Evolutionary conservation across 805 yeast species (phyloP).

Genomic region (Hanseniaspora nectarophila): DNA sequence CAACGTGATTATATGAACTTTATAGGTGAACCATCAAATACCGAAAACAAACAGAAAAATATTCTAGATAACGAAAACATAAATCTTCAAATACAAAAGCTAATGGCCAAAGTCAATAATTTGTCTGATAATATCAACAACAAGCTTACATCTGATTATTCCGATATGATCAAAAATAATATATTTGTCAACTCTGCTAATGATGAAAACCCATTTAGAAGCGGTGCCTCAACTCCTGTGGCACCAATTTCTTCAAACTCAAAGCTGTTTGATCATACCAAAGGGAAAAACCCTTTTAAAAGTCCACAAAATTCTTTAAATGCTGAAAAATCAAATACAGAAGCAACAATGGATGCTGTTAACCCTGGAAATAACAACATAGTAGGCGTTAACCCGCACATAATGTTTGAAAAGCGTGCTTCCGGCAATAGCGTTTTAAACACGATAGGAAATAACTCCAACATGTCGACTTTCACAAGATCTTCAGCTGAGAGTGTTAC

Average conservation of each 20-base stretch:
- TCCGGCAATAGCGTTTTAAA: background rate
- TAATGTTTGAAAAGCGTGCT: background rate
- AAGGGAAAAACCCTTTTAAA: background rate
- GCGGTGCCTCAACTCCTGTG: background rate
- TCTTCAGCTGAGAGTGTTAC: conserved; percentile 11
- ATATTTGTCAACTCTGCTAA: background rate
- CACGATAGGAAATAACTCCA: background rate
- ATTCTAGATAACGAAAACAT: background rate
- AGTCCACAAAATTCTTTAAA: background rate
- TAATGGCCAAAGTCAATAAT: conserved; percentile 8
- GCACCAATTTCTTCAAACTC: background rate
- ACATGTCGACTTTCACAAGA: background rate
- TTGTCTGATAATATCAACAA: background rate
- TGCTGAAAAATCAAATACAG: background rate
- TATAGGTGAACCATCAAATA: conserved; percentile 4
- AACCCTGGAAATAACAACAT: background rate
- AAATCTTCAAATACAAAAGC: conserved; percentile 5
- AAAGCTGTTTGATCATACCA: background rate
- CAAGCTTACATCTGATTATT: background rate
- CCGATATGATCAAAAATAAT: background rate
- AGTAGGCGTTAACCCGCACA: background rate
- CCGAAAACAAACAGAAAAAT: background rate
- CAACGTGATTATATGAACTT: conserved; percentile 12
- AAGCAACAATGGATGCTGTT: background rate
- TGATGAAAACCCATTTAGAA: background rate